Conservation (phyloP, 148 eudicot genomes). For the Chenopodium berlandieri region DNA sequence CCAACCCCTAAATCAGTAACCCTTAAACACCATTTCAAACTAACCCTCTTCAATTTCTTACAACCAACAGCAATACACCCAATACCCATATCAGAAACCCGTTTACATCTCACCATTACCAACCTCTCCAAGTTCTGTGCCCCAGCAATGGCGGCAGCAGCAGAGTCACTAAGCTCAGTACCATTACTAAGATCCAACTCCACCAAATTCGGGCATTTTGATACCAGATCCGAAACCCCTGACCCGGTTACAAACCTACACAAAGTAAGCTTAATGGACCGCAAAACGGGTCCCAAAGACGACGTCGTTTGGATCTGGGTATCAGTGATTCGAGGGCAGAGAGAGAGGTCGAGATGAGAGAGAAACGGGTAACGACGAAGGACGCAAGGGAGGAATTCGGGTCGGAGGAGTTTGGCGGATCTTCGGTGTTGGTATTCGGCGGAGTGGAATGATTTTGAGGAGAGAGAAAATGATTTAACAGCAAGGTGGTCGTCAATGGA, state of each 20-base stretch:
- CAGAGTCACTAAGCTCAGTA: constrained; percentile 53
- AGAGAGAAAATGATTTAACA: constrained; percentile 60
- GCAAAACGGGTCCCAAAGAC: constrained; percentile 21
- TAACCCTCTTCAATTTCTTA: constrained; percentile 47
- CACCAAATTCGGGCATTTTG: constrained; percentile 52
- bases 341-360: constrained; percentile 52
- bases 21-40: constrained; percentile 73
- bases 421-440: constrained; percentile 58
- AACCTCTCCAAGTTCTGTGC: constrained; percentile 57
- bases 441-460: constrained; percentile 42
- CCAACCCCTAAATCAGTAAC: constrained; percentile 74
- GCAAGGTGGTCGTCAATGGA: constrained; percentile 35
- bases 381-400: constrained; percentile 42
- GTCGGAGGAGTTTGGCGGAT: constrained; percentile 46
- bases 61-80: constrained; percentile 94
- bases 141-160: constrained; percentile 60
- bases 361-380: constrained; percentile 42
- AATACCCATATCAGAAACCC: constrained; percentile 70
- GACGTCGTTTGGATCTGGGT: constrained; percentile 26
- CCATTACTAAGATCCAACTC: constrained; percentile 70
- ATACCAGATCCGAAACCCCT: constrained; percentile 50
- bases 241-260: constrained; percentile 47
- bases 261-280: constrained; percentile 48
- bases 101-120: constrained; percentile 64
- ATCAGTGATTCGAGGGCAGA: constrained; percentile 54